Evolutionary conservation across 176 grass and related monocot genomes (phyloP), one percentile per base, ranked within the genome.

Genomic region (Zizania latifolia): DNA sequence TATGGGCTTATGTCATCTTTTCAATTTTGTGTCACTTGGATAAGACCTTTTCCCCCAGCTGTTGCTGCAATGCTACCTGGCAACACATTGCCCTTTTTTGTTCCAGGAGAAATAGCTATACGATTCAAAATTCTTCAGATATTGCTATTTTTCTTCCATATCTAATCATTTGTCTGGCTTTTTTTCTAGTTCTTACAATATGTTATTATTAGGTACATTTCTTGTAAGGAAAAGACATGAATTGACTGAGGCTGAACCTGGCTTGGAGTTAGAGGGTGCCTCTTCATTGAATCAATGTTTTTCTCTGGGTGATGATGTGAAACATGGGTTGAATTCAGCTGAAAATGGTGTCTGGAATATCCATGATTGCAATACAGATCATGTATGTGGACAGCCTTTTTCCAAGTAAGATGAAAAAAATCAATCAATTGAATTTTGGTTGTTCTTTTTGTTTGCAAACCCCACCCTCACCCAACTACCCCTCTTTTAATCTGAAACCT

Each of bases 381-480:
- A 71, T 12, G 29, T 73, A 36, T 24, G 10, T 65, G 70, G 53
- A 64, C 71, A 92, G 46, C 81, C 68, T 62, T 40, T 53, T 75
- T 70, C 73, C 45, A 84, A 69, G 93, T 92, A 89, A 93, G 81
- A 35, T 58, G 27, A 38, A 86, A 62, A 75, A 74, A 77, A 54
- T 39, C 37, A 64, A 40, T 68, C 27, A 61, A 38, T 78, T 38
- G 31, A 51, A 48, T 58, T 27, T 66, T 67, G 59, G 28, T 76
- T 82, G 29, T 37, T 76, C 27, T 56, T 51, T 4, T 75, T n/a
- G 3, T 43, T 75, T 36, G 6, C 34, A n/a, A n/a, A n/a, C n/a
- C n/a, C n/a, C n/a, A 36, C 34, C 29, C 71, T 76, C 32, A 63
- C 11, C 12, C 6, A 43, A 30, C 23, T 81, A 34, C 53, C 70